Base-by-base conservation (phyloP, 352 stramenopile species). In the Phytophthora ohioensis region DNA sequence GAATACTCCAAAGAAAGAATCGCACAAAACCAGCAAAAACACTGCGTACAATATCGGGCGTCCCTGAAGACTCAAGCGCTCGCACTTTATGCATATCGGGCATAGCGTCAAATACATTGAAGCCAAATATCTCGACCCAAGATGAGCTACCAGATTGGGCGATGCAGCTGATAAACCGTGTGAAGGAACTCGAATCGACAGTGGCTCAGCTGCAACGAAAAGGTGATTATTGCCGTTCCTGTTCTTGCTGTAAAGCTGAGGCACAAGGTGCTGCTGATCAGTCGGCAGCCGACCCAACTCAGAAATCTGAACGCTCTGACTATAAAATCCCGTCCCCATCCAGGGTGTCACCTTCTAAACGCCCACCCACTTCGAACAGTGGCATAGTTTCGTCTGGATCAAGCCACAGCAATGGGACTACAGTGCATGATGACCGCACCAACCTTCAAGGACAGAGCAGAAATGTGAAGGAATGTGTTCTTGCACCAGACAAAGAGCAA, bases 121-220 rank as follows among this genome's bases (percentile, higher is more conserved):
- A 49, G 46, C 0, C 17, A 27, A 36, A 41, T 15, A 12, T 30
- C 15, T n/a, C 32, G 35, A 45, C 31, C 4, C 27, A 45, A 55
- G 65, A 63, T 39, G 49, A 60, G 13, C 36, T 61, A 43, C 65
- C 65, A 46, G 58, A 13, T 8, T 72, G 65, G 65, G 58, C 49
- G 17, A 41, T 52, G 8, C 39, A 46, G 2, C 34, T 68, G 15
- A 47, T 72, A 12, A 31, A 12, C 15, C 54, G 39, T 2, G 42
- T 72, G 11, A 4, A 63, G 21, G 45, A 63, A 47, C 57, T 72
- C 5, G 57, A 72, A 21, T 12, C 48, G 4, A 61, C 54, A 57
- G 57, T 72, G n/a, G 47, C 27, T 15, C 15, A 46, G 7, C 42
- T 72, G 30, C 57, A 72, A 31, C 49, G 13, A 51, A 7, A 58